Conservation (phyloP, 1,139 yeast species). For the Pichia sp. region DNA sequence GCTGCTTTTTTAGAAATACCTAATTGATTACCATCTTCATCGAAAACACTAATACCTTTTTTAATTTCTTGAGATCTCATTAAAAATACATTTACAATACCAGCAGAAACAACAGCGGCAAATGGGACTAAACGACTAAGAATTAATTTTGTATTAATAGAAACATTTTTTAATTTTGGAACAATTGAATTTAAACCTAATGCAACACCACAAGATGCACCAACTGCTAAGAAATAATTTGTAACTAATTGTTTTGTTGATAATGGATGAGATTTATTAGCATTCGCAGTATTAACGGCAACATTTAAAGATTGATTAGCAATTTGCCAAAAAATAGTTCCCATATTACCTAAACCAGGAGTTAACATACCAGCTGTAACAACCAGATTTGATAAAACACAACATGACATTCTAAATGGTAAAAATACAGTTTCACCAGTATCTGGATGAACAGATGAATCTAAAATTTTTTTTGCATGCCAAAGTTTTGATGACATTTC, state of each 20-base stretch:
- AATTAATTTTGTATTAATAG: slow-evolving; percentile 63
- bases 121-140: slow-evolving; percentile 88
- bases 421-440: slow-evolving; percentile 87
- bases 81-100: slow-evolving; percentile 84
- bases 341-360: slow-evolving; percentile 82
- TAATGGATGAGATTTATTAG: slow-evolving; percentile 90
- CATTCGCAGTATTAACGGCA: slow-evolving; percentile 93
- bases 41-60: slow-evolving; percentile 73
- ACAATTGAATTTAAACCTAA: slow-evolving; percentile 85
- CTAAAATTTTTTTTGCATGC: slow-evolving; percentile 81
- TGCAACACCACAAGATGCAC: slow-evolving; percentile 94
- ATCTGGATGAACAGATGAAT: slow-evolving; percentile 90
- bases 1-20: slow-evolving; percentile 89
- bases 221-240: slow-evolving; percentile 81
- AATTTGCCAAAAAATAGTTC: slow-evolving; percentile 95
- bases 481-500: slow-evolving; percentile 77
- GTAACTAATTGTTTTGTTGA: slow-evolving; percentile 68
- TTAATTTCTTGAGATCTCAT: slow-evolving; percentile 94
- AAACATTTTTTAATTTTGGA: slow-evolving; percentile 63
- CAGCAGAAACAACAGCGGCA: slow-evolving; percentile 97
- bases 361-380: slow-evolving; percentile 98
- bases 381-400: slow-evolving; percentile 86
- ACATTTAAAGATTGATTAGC: slow-evolving; percentile 95
- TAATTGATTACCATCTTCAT: slow-evolving; percentile 56
- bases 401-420: slow-evolving; percentile 96